Conservation (phyloP, 345 rosid species). For the Corchorus capsularis region DNA sequence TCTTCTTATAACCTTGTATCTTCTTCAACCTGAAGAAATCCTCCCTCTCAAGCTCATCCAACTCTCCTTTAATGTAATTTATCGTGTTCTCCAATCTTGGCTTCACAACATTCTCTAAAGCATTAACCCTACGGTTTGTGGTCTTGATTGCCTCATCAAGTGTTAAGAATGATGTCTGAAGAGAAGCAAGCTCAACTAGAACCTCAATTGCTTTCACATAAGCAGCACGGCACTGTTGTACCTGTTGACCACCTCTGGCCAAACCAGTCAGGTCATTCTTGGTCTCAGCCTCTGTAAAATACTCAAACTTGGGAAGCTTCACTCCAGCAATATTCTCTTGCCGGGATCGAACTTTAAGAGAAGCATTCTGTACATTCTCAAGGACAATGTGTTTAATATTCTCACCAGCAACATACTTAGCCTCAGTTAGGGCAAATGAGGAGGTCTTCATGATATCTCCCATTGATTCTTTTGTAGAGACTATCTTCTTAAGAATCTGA, state of each 20-base stretch:
- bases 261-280: slow-evolving; percentile 89
- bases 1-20: slow-evolving; percentile 82
- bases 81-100: slow-evolving; percentile 88
- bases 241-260: slow-evolving; percentile 95
- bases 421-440: slow-evolving; percentile 79
- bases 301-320: slow-evolving; percentile 86
- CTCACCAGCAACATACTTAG: slow-evolving; percentile 88
- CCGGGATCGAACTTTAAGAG: slow-evolving; percentile 77
- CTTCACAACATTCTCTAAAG: slow-evolving; percentile 89
- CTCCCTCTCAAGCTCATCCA: slow-evolving; percentile 94
- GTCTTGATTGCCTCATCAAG: slow-evolving; percentile 98
- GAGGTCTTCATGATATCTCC: slow-evolving; percentile 88
- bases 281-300: slow-evolving; percentile 80
- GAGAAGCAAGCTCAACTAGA: slow-evolving; percentile 93
- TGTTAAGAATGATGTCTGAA: slow-evolving; percentile 88
- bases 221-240: slow-evolving; percentile 87
- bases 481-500: slow-evolving; percentile 78
- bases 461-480: slow-evolving; percentile 82
- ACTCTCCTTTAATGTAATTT: slow-evolving; percentile 80
- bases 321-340: slow-evolving; percentile 89
- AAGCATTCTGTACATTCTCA: slow-evolving; percentile 81
- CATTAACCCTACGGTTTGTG: slow-evolving; percentile 89
- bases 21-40: slow-evolving; percentile 93
- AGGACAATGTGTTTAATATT: slow-evolving; percentile 78
- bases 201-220: slow-evolving; percentile 87